A percentile compares a stretch with the other conserved stretches of the same genome.
Evolutionary conservation across 1,139 yeast genomes (phyloP).

Genomic region (Yamadazyma buinensis): DNA sequence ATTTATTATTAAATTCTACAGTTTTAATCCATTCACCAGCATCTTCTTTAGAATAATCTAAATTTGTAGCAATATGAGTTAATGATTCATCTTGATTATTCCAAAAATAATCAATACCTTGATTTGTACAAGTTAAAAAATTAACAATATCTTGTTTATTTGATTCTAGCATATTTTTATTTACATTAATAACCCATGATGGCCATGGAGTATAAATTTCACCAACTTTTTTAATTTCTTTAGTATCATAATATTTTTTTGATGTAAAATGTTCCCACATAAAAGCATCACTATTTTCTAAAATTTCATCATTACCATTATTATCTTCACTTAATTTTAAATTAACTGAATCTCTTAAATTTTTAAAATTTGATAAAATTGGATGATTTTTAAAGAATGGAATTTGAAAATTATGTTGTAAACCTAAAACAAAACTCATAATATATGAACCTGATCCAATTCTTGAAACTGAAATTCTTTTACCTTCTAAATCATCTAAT

Average conservation of each 20-base stretch:
- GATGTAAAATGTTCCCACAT: constrained; percentile 96
- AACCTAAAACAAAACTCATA: constrained; percentile 82
- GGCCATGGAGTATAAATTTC: constrained; percentile 96
- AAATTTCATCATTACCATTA: constrained; percentile 1
- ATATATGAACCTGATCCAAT: constrained; percentile 91
- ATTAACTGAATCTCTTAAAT: constrained; percentile 78
- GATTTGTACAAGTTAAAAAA: constrained; percentile 53
- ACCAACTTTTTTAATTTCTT: constrained; percentile 79
- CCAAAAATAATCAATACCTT: constrained; percentile 67
- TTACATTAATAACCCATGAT: constrained; percentile 77
- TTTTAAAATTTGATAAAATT: constrained; percentile 64
- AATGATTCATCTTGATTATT: constrained; percentile 62
- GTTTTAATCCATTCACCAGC: constrained; percentile 79
- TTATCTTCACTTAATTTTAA: constrained; percentile 26
- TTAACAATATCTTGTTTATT: constrained; percentile 18
- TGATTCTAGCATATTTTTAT: constrained; percentile 26
- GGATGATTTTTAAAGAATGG: constrained; percentile 53
- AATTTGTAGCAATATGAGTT: constrained; percentile 55
- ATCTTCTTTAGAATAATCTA: constrained; percentile 76
- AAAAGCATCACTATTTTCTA: constrained; percentile 64
- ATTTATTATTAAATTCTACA: constrained; percentile 55
- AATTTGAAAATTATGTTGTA: constrained; percentile 44
- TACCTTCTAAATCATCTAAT: constrained; percentile 54
- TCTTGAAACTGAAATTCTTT: constrained; percentile 75
- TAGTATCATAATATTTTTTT: constrained; percentile 74